A percentile compares a stretch with the other conserved stretches of the same genome.
Evolutionary conservation across 2,329 filamentous ascomycete genomes (phyloP).

Genomic region (Ophiosphaerella narmari): DNA sequence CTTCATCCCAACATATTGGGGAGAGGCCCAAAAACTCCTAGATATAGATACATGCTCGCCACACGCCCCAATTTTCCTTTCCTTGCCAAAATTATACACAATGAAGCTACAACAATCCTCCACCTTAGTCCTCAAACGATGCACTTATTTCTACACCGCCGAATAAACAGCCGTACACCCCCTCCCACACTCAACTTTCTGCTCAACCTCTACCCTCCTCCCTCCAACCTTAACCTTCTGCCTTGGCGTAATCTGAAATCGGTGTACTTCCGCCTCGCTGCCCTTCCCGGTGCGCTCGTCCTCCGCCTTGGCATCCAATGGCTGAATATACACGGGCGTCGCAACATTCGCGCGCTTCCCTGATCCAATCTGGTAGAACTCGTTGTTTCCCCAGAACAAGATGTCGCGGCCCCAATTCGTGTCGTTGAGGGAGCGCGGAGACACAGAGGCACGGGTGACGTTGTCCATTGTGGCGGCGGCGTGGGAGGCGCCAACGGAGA

Average conservation of each 20-base stretch:
- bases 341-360: conserved; percentile 83
- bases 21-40: no score
- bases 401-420: conserved; percentile 89
- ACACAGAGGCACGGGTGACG: conserved; percentile 67
- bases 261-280: conserved; percentile 68
- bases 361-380: conserved; percentile 89
- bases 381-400: conserved; percentile 93
- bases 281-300: conserved; percentile 25
- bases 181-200: conserved; percentile 85
- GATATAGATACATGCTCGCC: no score
- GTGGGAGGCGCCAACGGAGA: conserved; percentile 81
- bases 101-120: no score
- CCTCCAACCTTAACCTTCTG: conserved; percentile 72
- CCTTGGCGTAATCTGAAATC: conserved; percentile 80
- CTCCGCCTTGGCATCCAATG: conserved; percentile 70
- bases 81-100: no score
- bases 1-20: no score
- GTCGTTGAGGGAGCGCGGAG: conserved; percentile 62
- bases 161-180: conserved; percentile 67
- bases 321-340: conserved; percentile 76
- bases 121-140: no score
- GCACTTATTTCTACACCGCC: conserved; percentile 5
- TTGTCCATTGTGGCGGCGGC: conserved; percentile 84
- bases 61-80: no score
- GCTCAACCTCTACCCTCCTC: conserved; percentile 76